A percentile compares a stretch with the other conserved stretches of the same genome.
phyloP scores from a whole-genome alignment of 192 early-diverging fungal species.

The Entomortierella beljakovae region DNA sequence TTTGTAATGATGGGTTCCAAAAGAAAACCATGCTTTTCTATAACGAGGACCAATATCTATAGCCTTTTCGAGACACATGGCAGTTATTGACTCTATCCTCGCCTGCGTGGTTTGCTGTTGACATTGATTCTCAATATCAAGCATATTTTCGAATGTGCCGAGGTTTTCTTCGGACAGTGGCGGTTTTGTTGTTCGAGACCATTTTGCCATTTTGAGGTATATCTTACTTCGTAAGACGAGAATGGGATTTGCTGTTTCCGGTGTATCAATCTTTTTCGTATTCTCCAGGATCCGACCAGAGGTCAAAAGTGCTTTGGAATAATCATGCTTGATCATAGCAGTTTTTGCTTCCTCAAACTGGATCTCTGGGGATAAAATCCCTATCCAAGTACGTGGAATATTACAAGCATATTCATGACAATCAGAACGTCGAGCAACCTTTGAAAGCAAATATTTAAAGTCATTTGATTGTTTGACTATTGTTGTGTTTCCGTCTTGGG shows the following conservation, averaged over 20 bases:
- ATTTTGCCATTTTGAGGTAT: conserved; percentile 56
- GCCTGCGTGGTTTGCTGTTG: conserved; percentile 6
- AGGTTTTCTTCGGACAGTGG: conserved; percentile 20
- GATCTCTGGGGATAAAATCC: conserved; percentile 39
- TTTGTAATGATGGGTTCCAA: conserved; percentile 67
- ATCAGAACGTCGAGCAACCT: conserved; percentile 36
- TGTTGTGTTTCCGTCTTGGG: neutral
- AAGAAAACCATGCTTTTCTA: conserved; percentile 72
- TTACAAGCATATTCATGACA: conserved; percentile 46
- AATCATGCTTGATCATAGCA: conserved; percentile 40
- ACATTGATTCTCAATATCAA: conserved; percentile 11
- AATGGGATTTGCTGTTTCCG: neutral
- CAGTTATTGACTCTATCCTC: conserved; percentile 31
- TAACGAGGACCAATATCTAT: conserved; percentile 48
- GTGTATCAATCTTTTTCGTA: neutral
- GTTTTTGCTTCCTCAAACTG: conserved; percentile 48
- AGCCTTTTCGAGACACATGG: conserved; percentile 55
- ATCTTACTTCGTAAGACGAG: conserved; percentile 40
- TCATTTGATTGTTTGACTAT: conserved; percentile 35
- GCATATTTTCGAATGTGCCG: conserved; percentile 29
- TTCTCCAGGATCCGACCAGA: conserved; percentile 18
- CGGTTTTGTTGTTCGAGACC: conserved; percentile 49
- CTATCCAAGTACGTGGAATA: conserved; percentile 49
- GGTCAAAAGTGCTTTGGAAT: conserved; percentile 7
- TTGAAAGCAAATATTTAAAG: conserved; percentile 49